These are phyloP conservation scores for Coemansia sp. DNA, from an alignment of 192 early-diverging fungal species.

Conservation along the genomic window DNA sequence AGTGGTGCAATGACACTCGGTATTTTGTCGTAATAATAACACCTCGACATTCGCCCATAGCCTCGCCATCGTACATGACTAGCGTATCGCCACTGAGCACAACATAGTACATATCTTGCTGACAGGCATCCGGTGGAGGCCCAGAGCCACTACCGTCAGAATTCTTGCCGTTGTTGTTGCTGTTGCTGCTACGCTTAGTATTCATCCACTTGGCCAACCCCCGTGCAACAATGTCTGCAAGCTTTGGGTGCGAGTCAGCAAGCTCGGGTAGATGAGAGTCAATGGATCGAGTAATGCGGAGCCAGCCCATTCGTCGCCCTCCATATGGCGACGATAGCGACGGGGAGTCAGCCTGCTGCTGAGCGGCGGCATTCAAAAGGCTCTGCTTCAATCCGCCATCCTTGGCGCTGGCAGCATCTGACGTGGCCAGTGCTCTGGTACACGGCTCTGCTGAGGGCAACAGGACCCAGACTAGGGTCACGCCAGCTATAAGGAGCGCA, in stretches of 20 bases:
- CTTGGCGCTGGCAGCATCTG: not conserved
- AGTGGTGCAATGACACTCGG: constrained; percentile 58
- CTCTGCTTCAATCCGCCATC: not conserved
- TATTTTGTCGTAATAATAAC: constrained; percentile 73
- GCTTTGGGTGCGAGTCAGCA: constrained; percentile 18
- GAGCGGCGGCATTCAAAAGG: not conserved
- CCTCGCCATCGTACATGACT: constrained; percentile 79
- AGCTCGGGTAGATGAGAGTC: constrained; percentile 18
- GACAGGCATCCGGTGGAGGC: constrained; percentile 10
- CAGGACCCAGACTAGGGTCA: constrained; percentile 30
- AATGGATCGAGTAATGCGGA: constrained; percentile 43
- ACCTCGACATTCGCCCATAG: constrained; percentile 71
- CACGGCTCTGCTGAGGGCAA: constrained; percentile 4
- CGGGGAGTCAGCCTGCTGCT: not conserved
- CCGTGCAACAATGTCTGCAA: constrained; percentile 42
- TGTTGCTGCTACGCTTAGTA: constrained; percentile 16
- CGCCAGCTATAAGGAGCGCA: constrained; percentile 14
- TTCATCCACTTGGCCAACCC: constrained; percentile 47
- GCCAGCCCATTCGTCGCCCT: constrained; percentile 45
- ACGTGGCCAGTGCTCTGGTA: not conserved
- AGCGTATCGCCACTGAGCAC: constrained; percentile 78
- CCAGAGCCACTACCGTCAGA: constrained; percentile 15
- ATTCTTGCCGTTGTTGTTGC: constrained; percentile 17
- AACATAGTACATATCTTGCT: constrained; percentile 62
- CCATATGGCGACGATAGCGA: constrained; percentile 30